Evolutionary conservation across 169 alveolate species (phyloP), one percentile per base, ranked within the genome.

Genomic region (Plasmodium yoelii): DNA sequence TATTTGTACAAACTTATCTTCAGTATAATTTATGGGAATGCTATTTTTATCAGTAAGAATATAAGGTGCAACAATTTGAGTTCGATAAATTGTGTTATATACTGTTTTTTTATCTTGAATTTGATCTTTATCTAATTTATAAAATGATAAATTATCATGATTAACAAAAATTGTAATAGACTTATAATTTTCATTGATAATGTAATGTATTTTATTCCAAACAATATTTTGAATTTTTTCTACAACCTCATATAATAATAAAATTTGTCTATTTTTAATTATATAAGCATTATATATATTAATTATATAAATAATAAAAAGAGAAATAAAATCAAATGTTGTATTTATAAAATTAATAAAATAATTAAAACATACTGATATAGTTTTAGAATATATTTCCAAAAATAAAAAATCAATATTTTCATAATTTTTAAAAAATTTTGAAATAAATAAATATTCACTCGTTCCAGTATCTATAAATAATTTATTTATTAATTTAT

Each of bases 391-490:
- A 10, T 82, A 82, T 15, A 82, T 61, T 34, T 61, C 75, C 42
- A 82, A 47, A 26, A 82, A 82, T 47, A 82, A 56, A 19, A 82
- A 67, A 44, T 82, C 90, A 4, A 53, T 82, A 15, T 22, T 67
- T 34, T 82, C 90, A 42, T 68, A 53, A 71, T 82, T 64, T n/a
- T 55, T 84, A 53, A 89, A 93, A 57, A 93, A 93, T 28, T 64
- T 73, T 13, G 60, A 60, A 5, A 92, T 56, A 73, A 93, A 92
- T 9, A 61, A 34, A 63, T 80, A 92, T 53, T 93, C 96, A 15
- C 93, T 65, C 4, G 95, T 60, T 0, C 94, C 93, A 1, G 95
- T 93, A 60, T 93, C 96, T 18, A 88, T 61, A 53, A 93, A 59
- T 47, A 93, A 77, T 67, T 93, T 93, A 5, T 71, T 88, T 24